Conservation (phyloP, 2,329 filamentous ascomycete species). For the Shiraia bambusicola region DNA sequence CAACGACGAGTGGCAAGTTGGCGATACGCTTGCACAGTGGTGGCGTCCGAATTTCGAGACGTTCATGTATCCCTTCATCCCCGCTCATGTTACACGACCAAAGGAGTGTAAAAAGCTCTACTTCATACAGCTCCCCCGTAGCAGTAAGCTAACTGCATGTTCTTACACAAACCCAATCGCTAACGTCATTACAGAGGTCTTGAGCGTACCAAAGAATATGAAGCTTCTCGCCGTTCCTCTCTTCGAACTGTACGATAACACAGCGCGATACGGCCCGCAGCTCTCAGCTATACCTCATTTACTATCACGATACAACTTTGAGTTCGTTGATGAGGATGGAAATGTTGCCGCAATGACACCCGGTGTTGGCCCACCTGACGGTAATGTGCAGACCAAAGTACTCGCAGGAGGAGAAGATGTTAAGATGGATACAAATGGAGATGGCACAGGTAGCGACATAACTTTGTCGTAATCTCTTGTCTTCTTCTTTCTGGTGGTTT, state of each 20-base stretch:
- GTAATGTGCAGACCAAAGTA: constrained; percentile 37
- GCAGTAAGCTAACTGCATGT: constrained; percentile 60
- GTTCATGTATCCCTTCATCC: constrained; percentile 99
- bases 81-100: constrained; percentile 89
- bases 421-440: constrained; percentile 42
- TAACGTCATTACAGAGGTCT: constrained; percentile 65
- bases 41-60: constrained; percentile 99
- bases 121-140: constrained; percentile 89
- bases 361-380: constrained; percentile 63
- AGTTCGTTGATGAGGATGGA: constrained; percentile 92
- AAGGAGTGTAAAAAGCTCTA: constrained; percentile 99
- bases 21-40: constrained; percentile 95
- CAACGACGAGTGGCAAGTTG: constrained; percentile 91
- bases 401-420: constrained; percentile 42
- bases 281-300: constrained; percentile 95
- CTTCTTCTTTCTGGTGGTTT: background rate
- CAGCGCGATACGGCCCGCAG: constrained; percentile 89
- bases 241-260: constrained; percentile 98
- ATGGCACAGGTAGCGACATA: constrained; percentile 36
- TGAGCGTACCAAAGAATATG: constrained; percentile 99
- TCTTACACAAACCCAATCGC: background rate
- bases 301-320: constrained; percentile 93
- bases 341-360: constrained; percentile 84
- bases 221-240: constrained; percentile 95
- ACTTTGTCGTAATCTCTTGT: constrained; percentile 30